Conservation (phyloP, 1,284 basidiomycete species). For the Moniliella sp. region DNA sequence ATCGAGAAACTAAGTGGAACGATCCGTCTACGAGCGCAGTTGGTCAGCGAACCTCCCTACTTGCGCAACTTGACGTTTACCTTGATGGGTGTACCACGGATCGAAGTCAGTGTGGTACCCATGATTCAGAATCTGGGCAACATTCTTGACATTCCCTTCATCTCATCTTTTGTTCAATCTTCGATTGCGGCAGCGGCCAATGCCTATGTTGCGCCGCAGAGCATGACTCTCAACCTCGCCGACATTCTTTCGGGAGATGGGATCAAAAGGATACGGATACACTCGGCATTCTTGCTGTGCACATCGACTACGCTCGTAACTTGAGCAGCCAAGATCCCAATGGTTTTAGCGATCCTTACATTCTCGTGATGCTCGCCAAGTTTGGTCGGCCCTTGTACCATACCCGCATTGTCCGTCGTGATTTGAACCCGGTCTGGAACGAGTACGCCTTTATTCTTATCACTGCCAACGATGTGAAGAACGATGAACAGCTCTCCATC, state of each 20-base stretch:
- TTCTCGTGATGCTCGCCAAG: slow-evolving; percentile 40
- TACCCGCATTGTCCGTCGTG: slow-evolving; percentile 31
- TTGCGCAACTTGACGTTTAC: slow-evolving; percentile 47
- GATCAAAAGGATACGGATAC: slow-evolving; percentile 34
- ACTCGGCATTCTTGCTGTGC: slow-evolving; percentile 23
- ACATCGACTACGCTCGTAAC: slow-evolving; percentile 35
- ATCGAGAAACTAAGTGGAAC: slow-evolving; percentile 51
- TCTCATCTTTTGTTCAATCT: slow-evolving; percentile 54
- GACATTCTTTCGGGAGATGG: slow-evolving; percentile 34
- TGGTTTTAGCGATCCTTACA: slow-evolving; percentile 43
- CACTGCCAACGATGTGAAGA: slow-evolving; percentile 40
- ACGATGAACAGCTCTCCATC: slow-evolving; percentile 22
- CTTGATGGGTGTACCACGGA: slow-evolving; percentile 54
- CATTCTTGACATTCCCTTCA: slow-evolving; percentile 57
- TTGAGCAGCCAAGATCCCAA: slow-evolving; percentile 48
- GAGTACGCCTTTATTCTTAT: slow-evolving; percentile 52
- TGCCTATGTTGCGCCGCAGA: slow-evolving; percentile 29
- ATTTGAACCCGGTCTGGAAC: slow-evolving; percentile 44
- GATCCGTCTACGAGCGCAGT: slow-evolving; percentile 52
- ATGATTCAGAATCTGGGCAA: slow-evolving; percentile 47
- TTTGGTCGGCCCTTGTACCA: slow-evolving; percentile 10
- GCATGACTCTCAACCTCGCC: slow-evolving; percentile 45
- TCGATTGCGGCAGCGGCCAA: slow-evolving; percentile 46
- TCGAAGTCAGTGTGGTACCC: slow-evolving; percentile 54
- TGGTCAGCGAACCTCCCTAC: slow-evolving; percentile 53